Conservation (phyloP, 495 filamentous ascomycete species). For the Cairneyella variabilis region DNA sequence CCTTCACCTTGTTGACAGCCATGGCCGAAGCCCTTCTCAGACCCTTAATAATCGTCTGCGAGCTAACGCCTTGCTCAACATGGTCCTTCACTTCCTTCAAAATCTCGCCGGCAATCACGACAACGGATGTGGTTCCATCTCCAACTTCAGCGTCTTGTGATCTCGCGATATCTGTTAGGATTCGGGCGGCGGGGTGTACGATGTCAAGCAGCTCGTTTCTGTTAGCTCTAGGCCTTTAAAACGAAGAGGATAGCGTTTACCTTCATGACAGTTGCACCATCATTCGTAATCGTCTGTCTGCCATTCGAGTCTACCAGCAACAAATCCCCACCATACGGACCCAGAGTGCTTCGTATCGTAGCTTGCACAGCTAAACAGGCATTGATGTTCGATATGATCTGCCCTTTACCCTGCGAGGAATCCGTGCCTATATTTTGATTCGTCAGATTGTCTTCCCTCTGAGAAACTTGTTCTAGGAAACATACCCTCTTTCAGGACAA, state of each 20-base stretch:
- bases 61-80: slow-evolving; percentile 95
- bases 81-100: slow-evolving; percentile 92
- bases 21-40: slow-evolving; percentile 82
- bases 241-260: slow-evolving; percentile 39
- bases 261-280: slow-evolving; percentile 99
- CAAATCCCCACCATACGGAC: slow-evolving; percentile 96
- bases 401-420: slow-evolving; percentile 92
- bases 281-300: slow-evolving; percentile 95
- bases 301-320: slow-evolving; percentile 95
- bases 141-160: slow-evolving; percentile 99
- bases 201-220: slow-evolving; percentile 82
- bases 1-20: slow-evolving; percentile 98
- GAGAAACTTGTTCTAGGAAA: not conserved
- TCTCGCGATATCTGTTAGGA: slow-evolving; percentile 96
- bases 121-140: slow-evolving; percentile 95
- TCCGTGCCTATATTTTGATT: slow-evolving; percentile 72
- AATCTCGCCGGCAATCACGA: slow-evolving; percentile 93
- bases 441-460: slow-evolving; percentile 21
- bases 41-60: slow-evolving; percentile 96
- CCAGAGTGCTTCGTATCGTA: slow-evolving; percentile 90
- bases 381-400: slow-evolving; percentile 98
- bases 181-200: slow-evolving; percentile 94
- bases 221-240: slow-evolving; percentile 18
- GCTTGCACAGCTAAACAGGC: slow-evolving; percentile 96
- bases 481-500: slow-evolving; percentile 93